These are phyloP conservation scores for Davidsoniella australis DNA, from an alignment of 2,329 filamentous ascomycete species.

Conservation along the genomic window DNA sequence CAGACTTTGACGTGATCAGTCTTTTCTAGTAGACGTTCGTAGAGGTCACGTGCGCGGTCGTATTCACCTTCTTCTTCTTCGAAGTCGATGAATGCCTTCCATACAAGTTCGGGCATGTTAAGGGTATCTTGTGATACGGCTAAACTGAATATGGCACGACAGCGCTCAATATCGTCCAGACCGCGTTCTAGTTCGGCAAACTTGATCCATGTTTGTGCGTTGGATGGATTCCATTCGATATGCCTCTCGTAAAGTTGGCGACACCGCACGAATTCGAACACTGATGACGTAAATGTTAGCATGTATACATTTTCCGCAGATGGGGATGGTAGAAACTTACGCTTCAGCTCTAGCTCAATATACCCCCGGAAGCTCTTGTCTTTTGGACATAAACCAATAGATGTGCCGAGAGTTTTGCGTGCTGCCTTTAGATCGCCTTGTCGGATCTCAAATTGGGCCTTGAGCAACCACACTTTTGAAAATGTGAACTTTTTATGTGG, in stretches of 20 bases:
- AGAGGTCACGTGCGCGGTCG: slow-evolving; percentile 61
- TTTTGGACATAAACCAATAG: slow-evolving; percentile 89
- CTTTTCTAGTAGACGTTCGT: slow-evolving; percentile 81
- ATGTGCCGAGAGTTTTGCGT: slow-evolving; percentile 74
- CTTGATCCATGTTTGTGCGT: slow-evolving; percentile 88
- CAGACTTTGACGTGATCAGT: slow-evolving; percentile 99
- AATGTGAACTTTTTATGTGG: slow-evolving; percentile 97
- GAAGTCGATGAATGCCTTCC: slow-evolving; percentile 98
- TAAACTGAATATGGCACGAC: slow-evolving; percentile 81
- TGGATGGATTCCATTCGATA: slow-evolving; percentile 78
- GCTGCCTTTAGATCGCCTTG: slow-evolving; percentile 66
- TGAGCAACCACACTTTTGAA: slow-evolving; percentile 87
- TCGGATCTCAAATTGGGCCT: slow-evolving; percentile 82
- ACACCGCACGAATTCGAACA: slow-evolving; percentile 88
- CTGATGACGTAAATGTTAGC: not conserved
- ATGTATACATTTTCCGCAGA: not conserved
- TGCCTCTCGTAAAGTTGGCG: slow-evolving; percentile 87
- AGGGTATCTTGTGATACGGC: slow-evolving; percentile 66
- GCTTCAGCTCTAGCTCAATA: slow-evolving; percentile 76
- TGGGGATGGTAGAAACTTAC: slow-evolving; percentile 1
- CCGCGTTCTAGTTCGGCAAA: slow-evolving; percentile 88
- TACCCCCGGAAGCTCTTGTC: slow-evolving; percentile 91
- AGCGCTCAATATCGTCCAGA: slow-evolving; percentile 74
- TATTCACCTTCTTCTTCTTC: slow-evolving; percentile 93
- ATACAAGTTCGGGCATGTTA: slow-evolving; percentile 94